phyloP scores from a whole-genome alignment of 257 asterid genomes.

The Eustoma russellianum region DNA sequence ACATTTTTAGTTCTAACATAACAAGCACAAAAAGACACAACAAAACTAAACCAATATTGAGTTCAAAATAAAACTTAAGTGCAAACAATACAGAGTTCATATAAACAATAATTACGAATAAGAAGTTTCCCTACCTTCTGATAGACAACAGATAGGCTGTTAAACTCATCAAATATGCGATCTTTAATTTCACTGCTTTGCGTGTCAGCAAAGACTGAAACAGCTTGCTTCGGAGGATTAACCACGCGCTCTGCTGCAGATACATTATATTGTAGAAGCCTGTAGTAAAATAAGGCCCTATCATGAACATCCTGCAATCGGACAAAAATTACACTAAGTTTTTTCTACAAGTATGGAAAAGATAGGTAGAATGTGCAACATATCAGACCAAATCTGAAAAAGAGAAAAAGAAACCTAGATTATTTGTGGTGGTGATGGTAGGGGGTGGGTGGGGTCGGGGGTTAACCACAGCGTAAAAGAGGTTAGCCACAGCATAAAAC shows the following conservation, averaged over 20 bases:
- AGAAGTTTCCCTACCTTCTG: conserved; percentile 58
- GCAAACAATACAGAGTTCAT: background rate
- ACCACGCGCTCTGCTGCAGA: conserved; percentile 83
- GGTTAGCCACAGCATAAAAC: too few species aligned
- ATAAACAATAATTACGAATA: background rate
- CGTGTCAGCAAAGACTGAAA: conserved; percentile 95
- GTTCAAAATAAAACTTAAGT: background rate
- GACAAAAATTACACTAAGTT: conserved; percentile 2
- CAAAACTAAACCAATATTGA: background rate
- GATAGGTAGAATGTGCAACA: too few species aligned
- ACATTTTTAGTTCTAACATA: too few species aligned
- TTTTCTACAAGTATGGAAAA: background rate
- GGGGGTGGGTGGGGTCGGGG: too few species aligned
- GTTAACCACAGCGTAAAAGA: too few species aligned
- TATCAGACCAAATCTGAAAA: too few species aligned
- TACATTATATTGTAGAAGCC: conserved; percentile 72
- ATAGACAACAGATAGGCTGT: conserved; percentile 93
- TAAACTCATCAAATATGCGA: conserved; percentile 95
- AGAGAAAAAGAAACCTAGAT: background rate
- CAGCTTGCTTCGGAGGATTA: conserved; percentile 99
- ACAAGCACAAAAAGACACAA: too few species aligned
- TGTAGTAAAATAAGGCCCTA: conserved; percentile 84
- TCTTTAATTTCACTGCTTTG: conserved; percentile 94
- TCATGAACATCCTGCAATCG: conserved; percentile 94
- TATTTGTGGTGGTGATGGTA: too few species aligned